Evolutionary conservation across 139 green algal genomes (phyloP), one percentile per base, ranked within the genome.

Genomic region (Closterium sp.): DNA sequence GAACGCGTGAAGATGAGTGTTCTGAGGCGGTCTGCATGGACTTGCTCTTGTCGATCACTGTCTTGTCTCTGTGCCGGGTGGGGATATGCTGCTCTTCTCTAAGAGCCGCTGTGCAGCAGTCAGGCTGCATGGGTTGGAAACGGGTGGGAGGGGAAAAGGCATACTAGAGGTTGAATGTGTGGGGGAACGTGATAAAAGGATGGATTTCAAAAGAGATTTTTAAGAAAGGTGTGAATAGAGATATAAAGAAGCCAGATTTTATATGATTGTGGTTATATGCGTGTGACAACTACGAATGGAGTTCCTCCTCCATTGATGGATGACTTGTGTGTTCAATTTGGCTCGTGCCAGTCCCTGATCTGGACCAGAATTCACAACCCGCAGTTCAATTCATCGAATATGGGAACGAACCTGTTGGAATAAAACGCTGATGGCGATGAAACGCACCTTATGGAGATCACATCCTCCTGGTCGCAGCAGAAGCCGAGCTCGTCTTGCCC

Each of bases 401-500:
- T n/a, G n/a, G n/a, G n/a, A n/a, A n/a, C n/a, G n/a, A n/a, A n/a
- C n/a, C n/a, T n/a, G n/a, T n/a, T n/a, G n/a, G n/a, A 4, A 76
- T 76, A 28, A 86, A 33, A 86, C 83, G 83, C 83, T 34, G 7
- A 86, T 32, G 83, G 83, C 30, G 83, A 86, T 86, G 83, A 86
- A n/a, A 86, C 43, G n/a, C 81, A 93, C 43, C 93, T 95, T 93
- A 98, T 96, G 23, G 96, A 98, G 19, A 97, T 95, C 0, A 95
- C 93, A 69, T 98, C 97, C 91, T 98, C 97, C 1, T 94, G 69
- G 87, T 98, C 97, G 25, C 86, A 93, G 84, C 90, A 95, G 87
- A 98, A 98, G 0, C 94, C 89, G 90, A 98, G 31, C 69, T 19
- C 16, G 28, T 97, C 94, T 95, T 98, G 97, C 0, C 97, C 97